A percentile compares a stretch with the other conserved stretches of the same genome.
phyloP scores from a whole-genome alignment of 225 moss, liverwort and hornwort species.

The Climacium dendroides region DNA sequence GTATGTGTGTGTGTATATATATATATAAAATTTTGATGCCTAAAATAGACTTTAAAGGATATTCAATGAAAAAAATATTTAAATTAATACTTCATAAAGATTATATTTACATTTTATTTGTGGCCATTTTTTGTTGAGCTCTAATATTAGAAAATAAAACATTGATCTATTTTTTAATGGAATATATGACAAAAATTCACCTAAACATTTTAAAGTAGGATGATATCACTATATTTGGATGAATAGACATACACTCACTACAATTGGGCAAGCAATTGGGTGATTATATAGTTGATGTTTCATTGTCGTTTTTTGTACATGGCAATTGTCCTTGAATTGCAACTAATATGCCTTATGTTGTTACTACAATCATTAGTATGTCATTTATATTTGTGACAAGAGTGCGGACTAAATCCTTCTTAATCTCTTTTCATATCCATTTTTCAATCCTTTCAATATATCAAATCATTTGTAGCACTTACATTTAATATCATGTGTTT shows the following conservation, averaged over 20 bases:
- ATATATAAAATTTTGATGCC: too few relatives aligned
- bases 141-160: not conserved
- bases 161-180: not conserved
- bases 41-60: not conserved
- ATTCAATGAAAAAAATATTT: not conserved
- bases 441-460: not conserved
- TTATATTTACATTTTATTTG: not conserved
- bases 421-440: too few relatives aligned
- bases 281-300: not conserved
- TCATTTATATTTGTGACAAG: not conserved
- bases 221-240: not conserved
- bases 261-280: not conserved
- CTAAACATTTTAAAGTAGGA: not conserved
- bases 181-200: not conserved
- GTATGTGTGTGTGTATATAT: too few relatives aligned
- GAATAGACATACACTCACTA: not conserved
- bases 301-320: not conserved
- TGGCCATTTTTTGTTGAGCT: not conserved
- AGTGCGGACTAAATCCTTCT: accelerated
- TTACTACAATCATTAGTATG: not conserved
- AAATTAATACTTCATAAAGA: not conserved
- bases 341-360: not conserved
- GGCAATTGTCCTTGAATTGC: not conserved
- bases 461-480: not conserved
- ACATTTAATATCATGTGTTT: not conserved